A percentile compares a stretch with the other conserved stretches of the same genome.
Conservation (phyloP, 139 green algal species). For the Gonium pectorale region DNA sequence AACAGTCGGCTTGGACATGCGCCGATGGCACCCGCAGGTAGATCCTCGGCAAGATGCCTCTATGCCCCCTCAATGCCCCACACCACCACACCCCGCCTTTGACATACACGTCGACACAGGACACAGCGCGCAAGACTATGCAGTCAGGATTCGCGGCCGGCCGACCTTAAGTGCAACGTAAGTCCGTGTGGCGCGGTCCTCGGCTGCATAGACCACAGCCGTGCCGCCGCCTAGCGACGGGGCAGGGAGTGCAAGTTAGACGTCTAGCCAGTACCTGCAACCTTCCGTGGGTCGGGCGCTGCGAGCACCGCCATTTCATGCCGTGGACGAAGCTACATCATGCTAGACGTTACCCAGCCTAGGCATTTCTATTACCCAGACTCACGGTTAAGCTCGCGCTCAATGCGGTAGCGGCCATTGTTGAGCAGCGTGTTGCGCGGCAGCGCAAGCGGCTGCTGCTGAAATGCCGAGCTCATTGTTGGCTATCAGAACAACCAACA, state of each 20-base stretch:
- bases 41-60: too few species aligned
- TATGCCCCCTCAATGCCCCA: too few species aligned
- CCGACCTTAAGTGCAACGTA: constrained; percentile 64
- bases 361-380: background rate
- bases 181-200: constrained; percentile 34
- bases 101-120: too few species aligned
- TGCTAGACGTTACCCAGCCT: background rate
- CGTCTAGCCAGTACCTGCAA: too few species aligned
- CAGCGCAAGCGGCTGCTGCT: constrained; percentile 12
- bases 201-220: constrained; percentile 73
- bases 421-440: constrained; percentile 38
- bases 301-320: too few species aligned
- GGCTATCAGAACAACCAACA: too few species aligned
- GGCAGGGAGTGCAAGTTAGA: too few species aligned
- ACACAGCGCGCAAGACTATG: background rate
- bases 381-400: constrained; percentile 67
- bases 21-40: too few species aligned
- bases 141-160: background rate
- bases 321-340: background rate
- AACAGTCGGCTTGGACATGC: too few species aligned
- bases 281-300: too few species aligned
- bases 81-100: too few species aligned
- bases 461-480: background rate
- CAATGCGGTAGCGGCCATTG: constrained; percentile 60
- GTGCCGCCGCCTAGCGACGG: constrained; percentile 74